phyloP scores from a whole-genome alignment of 768 basidiomycete genomes.

The Suillus tomentosus region DNA sequence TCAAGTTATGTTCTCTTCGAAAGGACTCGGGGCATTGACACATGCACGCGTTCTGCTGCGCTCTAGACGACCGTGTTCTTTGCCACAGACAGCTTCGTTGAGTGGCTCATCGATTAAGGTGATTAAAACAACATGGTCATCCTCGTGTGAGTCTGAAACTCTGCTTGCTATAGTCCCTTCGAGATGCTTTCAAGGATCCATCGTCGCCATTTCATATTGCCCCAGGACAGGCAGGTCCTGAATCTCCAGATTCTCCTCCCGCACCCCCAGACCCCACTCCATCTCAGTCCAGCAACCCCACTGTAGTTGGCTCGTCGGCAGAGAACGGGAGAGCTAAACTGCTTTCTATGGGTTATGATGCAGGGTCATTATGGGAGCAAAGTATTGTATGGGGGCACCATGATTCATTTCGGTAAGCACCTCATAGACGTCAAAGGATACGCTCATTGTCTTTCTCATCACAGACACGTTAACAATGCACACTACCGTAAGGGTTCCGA shows the following conservation, averaged over 20 bases:
- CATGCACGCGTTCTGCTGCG: not conserved
- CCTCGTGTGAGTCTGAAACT: not conserved
- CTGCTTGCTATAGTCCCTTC: constrained; percentile 49
- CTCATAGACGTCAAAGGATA: too few relatives aligned
- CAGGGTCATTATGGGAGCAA: constrained; percentile 75
- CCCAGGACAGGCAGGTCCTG: constrained; percentile 60
- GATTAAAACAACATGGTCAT: not conserved
- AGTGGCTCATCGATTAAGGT: constrained; percentile 33
- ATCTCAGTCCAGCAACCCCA: not conserved
- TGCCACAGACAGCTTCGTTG: constrained; percentile 10
- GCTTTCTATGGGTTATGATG: constrained; percentile 54
- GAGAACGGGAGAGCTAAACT: constrained; percentile 47
- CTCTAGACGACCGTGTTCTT: not conserved
- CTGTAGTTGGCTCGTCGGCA: constrained; percentile 17
- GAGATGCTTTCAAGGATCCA: constrained; percentile 62
- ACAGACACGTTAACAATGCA: constrained; percentile 78
- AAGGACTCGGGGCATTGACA: not conserved
- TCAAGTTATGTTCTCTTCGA: not conserved
- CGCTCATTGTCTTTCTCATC: constrained; percentile 1
- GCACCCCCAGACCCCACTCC: constrained; percentile 3
- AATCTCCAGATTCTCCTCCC: constrained; percentile 51
- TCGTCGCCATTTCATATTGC: constrained; percentile 66
- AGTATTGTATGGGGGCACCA: constrained; percentile 79
- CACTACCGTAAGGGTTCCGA: constrained; percentile 54
- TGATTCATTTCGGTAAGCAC: constrained; percentile 72